These are phyloP conservation scores for Cyberlindnera maclurae DNA, from an alignment of 805 yeast species.

Conservation along the genomic window DNA sequence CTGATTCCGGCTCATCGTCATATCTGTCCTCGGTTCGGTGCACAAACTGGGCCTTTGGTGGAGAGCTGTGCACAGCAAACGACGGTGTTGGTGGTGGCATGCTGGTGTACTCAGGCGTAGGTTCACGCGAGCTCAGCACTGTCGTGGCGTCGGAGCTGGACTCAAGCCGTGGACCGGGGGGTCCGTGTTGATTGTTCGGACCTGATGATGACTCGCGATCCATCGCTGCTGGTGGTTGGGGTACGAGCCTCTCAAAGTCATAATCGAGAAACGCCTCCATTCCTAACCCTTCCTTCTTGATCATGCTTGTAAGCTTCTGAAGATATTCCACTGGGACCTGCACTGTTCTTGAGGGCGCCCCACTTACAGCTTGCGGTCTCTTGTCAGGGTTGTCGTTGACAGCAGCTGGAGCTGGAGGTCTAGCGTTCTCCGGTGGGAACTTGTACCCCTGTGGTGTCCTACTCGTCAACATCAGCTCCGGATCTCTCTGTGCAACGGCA, in stretches of 20 bases:
- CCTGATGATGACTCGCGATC: background rate
- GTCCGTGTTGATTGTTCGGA: background rate
- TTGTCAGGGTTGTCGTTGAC: background rate
- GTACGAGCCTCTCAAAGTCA: conserved; percentile 12
- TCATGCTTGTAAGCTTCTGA: conserved; percentile 18
- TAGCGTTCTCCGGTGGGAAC: conserved; percentile 39
- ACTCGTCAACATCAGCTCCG: conserved; percentile 44
- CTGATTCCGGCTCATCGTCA: conserved; percentile 26
- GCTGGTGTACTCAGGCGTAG: conserved; percentile 7
- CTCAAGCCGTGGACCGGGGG: background rate
- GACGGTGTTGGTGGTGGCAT: conserved; percentile 5
- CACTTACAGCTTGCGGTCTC: background rate
- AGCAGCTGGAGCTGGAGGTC: background rate
- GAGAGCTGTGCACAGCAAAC: conserved; percentile 8
- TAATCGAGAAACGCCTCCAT: conserved; percentile 15
- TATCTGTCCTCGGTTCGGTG: conserved; percentile 4
- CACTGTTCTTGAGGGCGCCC: conserved; percentile 15
- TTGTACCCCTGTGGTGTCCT: conserved; percentile 43
- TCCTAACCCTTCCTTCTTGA: conserved; percentile 18
- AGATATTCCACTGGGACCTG: conserved; percentile 23
- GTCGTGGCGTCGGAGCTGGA: background rate
- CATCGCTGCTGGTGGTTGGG: conserved; percentile 2
- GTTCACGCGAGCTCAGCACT: conserved; percentile 4
- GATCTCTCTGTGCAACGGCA: conserved; percentile 4
- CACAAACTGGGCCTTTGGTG: conserved; percentile 9